These are phyloP conservation scores for Rosa persica DNA, from an alignment of 306 rosid genomes.

Conservation along the genomic window DNA sequence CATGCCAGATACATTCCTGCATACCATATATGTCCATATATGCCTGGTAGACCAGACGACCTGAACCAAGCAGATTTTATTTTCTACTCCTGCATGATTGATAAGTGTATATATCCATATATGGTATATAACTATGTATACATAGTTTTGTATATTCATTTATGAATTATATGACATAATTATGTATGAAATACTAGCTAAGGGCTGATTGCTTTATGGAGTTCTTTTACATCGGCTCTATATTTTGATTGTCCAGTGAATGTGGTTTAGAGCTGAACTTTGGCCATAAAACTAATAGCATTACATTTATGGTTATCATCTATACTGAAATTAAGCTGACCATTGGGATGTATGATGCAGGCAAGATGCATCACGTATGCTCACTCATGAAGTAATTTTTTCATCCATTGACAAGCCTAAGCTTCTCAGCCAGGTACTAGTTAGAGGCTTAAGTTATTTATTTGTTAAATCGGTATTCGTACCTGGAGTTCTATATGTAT, in stretches of 20 bases:
- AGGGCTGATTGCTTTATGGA: background rate
- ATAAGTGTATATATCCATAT: background rate
- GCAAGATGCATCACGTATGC: conserved; percentile 49
- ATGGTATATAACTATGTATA: background rate
- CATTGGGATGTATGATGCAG: conserved; percentile 51
- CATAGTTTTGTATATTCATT: background rate
- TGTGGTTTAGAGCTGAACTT: conserved; percentile 12
- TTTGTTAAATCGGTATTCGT: background rate
- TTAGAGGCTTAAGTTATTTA: conserved; percentile 12
- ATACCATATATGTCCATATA: background rate
- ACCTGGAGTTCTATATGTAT: background rate
- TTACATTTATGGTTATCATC: conserved; percentile 19
- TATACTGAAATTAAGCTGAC: conserved; percentile 26
- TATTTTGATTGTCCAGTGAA: background rate
- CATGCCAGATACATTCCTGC: background rate
- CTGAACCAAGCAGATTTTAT: background rate
- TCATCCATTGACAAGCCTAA: conserved; percentile 92
- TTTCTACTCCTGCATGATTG: background rate
- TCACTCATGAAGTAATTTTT: conserved; percentile 88
- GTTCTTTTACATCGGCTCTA: background rate
- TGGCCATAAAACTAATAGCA: conserved; percentile 10
- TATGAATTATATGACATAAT: background rate
- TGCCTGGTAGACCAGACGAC: background rate
- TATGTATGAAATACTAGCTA: background rate
- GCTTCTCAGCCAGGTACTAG: conserved; percentile 94